Conservation (phyloP, 306 rosid genomes). For the Vicia villosa region DNA sequence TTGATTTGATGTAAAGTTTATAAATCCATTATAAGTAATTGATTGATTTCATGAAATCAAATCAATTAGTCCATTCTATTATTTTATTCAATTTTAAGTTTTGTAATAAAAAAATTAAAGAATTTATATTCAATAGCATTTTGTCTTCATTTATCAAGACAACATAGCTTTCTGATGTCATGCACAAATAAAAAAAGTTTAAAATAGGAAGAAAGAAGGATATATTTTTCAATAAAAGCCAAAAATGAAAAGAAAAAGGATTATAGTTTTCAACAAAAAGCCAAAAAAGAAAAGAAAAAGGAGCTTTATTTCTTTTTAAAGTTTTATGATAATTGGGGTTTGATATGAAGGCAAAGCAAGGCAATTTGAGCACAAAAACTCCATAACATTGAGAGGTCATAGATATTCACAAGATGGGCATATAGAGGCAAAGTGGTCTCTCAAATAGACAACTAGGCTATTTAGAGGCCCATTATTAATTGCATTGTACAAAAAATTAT, state of each 20-base stretch:
- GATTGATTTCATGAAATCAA: too few relatives aligned
- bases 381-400: constrained; percentile 23
- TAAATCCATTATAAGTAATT: too few relatives aligned
- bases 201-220: constrained; percentile 5
- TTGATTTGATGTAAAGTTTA: too few relatives aligned
- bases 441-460: constrained; percentile 12
- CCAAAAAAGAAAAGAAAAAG: neutral
- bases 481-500: neutral
- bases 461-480: neutral
- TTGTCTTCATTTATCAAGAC: neutral
- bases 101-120: too few relatives aligned
- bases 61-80: too few relatives aligned
- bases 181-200: neutral
- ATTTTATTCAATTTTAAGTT: too few relatives aligned
- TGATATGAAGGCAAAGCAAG: constrained; percentile 38
- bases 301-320: constrained; percentile 31
- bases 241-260: constrained; percentile 3
- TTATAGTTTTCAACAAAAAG: constrained; percentile 6
- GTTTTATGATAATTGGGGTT: constrained; percentile 34
- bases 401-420: constrained; percentile 22
- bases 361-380: constrained; percentile 42
- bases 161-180: neutral
- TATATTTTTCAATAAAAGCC: constrained; percentile 4
- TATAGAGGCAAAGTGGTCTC: constrained; percentile 47
- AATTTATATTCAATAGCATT: too few relatives aligned